phyloP scores from a whole-genome alignment of 306 rosid genomes.

The Cicer judaicum region DNA sequence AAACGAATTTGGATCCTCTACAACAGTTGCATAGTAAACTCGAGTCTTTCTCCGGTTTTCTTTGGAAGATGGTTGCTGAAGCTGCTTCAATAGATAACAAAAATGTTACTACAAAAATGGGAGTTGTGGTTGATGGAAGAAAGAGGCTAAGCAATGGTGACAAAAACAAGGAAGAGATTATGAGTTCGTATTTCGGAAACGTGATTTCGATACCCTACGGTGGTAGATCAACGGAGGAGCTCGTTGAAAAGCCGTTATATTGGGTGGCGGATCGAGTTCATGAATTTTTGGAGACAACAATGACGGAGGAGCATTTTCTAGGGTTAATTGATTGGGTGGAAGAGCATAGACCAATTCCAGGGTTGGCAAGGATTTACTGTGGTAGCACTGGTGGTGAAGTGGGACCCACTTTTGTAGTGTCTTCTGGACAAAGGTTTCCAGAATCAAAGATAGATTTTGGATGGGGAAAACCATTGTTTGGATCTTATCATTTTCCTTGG shows the following conservation, averaged over 20 bases:
- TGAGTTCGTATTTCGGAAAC: constrained; percentile 67
- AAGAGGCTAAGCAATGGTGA: constrained; percentile 45
- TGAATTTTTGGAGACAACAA: constrained; percentile 46
- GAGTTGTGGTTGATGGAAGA: constrained; percentile 76
- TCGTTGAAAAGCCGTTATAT: constrained; percentile 49
- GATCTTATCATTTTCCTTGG: constrained; percentile 82
- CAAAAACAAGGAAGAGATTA: background rate
- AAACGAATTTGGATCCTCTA: too few species aligned
- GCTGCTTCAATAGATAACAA: background rate
- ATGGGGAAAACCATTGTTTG: constrained; percentile 69
- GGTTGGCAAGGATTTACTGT: constrained; percentile 53
- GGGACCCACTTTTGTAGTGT: constrained; percentile 66
- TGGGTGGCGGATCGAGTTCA: constrained; percentile 60
- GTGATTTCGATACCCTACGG: constrained; percentile 67
- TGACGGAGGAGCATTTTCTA: constrained; percentile 64
- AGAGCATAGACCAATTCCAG: constrained; percentile 57
- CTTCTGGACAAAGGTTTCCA: constrained; percentile 70
- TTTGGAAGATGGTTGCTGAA: constrained; percentile 69
- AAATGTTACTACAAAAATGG: constrained; percentile 55
- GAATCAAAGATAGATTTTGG: constrained; percentile 65
- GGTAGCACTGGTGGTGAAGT: background rate
- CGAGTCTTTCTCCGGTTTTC: constrained; percentile 62
- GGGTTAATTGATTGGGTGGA: constrained; percentile 82
- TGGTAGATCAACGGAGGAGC: constrained; percentile 41
- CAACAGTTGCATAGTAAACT: constrained; percentile 27